Base-by-base conservation (phyloP, 2,329 filamentous ascomycete species). In the Colletotrichum australisinense region DNA sequence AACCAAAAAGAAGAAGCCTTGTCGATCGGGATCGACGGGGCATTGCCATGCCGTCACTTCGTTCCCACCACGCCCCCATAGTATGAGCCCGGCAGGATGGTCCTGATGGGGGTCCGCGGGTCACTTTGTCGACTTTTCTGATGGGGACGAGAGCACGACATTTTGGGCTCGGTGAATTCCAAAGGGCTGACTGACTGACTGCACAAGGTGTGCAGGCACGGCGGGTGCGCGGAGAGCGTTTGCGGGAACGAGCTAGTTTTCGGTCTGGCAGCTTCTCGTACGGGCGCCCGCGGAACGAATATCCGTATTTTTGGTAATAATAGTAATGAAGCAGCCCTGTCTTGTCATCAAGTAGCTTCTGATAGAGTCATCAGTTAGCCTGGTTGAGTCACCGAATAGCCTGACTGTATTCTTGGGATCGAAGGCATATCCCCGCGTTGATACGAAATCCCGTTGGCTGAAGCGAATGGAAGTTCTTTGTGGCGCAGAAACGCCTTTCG, bases 1-100 rank as follows among this genome's bases (percentile, higher is more conserved):
- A 42, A 46, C 63, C 56, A 67, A 26, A 22, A 35, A 19, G 38
- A 38, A 38, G 35, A 42, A 42, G 38, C 16, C 55, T 55, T 42
- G 66, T 30, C 67, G 67, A 73, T 73, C 70, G 60, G 60, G 70
- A 73, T 73, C 67, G 55, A 65, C 70, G 55, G 42, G 42, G 42
- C 42, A n/a, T 49, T 49, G 46, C 16, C 26, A 69, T 73, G 70
- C 70, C 67, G 67, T 70, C 70, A 70, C 63, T 19, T 11, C 62
- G 69, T 59, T 28, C 38, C 42, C 58, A 42, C 38, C 38, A 42
- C 16, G 19, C 56, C 38, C 30, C 28, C 55, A 26, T 26, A 32
- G 22, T n/a, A 14, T 35, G 53, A 53, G 53, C 58, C 69, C 69
- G 28, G 53, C 69, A 59, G 66, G 7, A 24, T 22, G 69, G 69